Percentiles rank a stretch among this genome's conserved stretches.
Evolutionary conservation across 2,329 filamentous ascomycete genomes (phyloP).

Genomic region (Curvularia eragrostidis): DNA sequence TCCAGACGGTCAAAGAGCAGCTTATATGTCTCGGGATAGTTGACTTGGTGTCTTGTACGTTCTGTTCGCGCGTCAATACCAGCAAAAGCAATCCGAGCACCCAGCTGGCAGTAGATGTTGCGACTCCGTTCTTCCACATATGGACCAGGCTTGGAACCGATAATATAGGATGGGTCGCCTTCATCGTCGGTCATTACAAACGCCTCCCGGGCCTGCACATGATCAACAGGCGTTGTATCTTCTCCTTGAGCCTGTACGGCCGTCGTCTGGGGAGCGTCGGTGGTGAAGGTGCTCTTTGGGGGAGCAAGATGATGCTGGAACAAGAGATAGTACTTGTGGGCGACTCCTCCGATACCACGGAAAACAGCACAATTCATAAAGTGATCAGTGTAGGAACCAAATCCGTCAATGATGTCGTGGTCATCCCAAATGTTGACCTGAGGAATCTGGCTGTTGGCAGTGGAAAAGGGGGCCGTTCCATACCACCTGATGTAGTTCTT

Average conservation of each 20-base stretch:
- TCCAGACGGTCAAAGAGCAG: conserved; percentile 64
- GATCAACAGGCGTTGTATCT: conserved; percentile 65
- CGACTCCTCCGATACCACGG: conserved; percentile 67
- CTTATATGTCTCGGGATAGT: conserved; percentile 74
- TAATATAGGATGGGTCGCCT: conserved; percentile 77
- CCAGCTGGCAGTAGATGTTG: conserved; percentile 68
- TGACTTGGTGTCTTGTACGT: conserved; percentile 91
- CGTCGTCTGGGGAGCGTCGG: conserved; percentile 67
- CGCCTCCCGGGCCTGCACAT: conserved; percentile 74
- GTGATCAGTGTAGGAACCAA: conserved; percentile 70
- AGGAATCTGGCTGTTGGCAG: conserved; percentile 66
- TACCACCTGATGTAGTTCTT: conserved; percentile 72
- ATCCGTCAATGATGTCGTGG: conserved; percentile 71
- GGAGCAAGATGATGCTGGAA: conserved; percentile 82
- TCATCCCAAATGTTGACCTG: conserved; percentile 73
- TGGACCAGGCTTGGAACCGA: conserved; percentile 73
- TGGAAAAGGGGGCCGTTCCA: conserved; percentile 67
- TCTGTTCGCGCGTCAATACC: conserved; percentile 69
- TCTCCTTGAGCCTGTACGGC: conserved; percentile 58
- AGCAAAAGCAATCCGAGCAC: conserved; percentile 68
- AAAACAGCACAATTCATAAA: conserved; percentile 72
- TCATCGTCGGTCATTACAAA: conserved; percentile 69
- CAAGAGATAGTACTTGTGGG: conserved; percentile 67
- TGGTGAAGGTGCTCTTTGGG: conserved; percentile 83
- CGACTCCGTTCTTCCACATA: conserved; percentile 69